Evolutionary conservation across 1,139 yeast species (phyloP), one percentile per base, ranked within the genome.

Genomic region (Yamadazyma trypodendri): DNA sequence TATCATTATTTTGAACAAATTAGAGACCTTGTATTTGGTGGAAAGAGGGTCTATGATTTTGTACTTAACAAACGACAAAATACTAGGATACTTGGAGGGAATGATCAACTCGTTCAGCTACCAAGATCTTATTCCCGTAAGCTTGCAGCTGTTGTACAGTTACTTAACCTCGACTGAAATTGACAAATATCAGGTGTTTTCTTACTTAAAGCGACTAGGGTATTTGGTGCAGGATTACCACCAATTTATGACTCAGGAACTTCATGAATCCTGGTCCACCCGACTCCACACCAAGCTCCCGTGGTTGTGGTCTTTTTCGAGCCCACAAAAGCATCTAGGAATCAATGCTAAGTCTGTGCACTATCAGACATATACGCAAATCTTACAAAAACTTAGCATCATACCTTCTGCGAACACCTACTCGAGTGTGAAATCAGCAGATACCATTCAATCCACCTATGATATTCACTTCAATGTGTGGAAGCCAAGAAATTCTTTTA

Each of bases 1-100:
- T 31, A 37, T 47, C 2, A 61, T 77, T 68, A 61, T 86, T 22
- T 63, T 90, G 29, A 65, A 63, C 15, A 75, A 79, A 9, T 79
- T 86, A 41, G 97, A 90, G 51, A 73, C 82, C 4, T 63, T 88
- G 1, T 90, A 89, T 56, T 65, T 90, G 39, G 77, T 82, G 2
- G 96, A 90, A 57, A 69, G 97, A 54, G 97, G 97, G 0, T 77
- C 88, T 2, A 67, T 88, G 56, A 67, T 79, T 18, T 77, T 86
- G 15, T 79, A 68, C 54, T 58, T 68, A 39, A 54, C 55, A 9
- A 51, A 49, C 35, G 51, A 48, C 3, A 45, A 43, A 15, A 54
- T 53, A 36, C 32, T 35, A 2, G 32, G 45, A 21, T 56, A 51
- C 42, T 28, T 58, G 12, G 37, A 48, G 13, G 51, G 48, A 2